Evolutionary conservation across 78 protist species (phyloP), one percentile per base, ranked within the genome.

Genomic region (Creolimax fragrantissima): DNA sequence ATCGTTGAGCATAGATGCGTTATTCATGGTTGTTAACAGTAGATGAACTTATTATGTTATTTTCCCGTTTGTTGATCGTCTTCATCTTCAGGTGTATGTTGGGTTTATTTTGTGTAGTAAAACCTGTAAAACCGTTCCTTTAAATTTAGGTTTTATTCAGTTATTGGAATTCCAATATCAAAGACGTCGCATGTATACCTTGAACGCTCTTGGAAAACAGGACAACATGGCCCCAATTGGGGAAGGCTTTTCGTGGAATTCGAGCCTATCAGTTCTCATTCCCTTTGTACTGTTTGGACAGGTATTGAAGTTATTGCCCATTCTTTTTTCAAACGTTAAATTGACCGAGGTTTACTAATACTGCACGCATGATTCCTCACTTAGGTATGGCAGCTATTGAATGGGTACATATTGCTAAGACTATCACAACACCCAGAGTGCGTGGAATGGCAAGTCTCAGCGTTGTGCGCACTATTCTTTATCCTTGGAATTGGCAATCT

Each of bases 111-210:
- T n/a, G n/a, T n/a, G n/a, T n/a, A n/a, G n/a, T n/a, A n/a, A n/a
- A n/a, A n/a, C n/a, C n/a, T n/a, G n/a, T n/a, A n/a, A n/a, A n/a
- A n/a, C n/a, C n/a, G n/a, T n/a, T n/a, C n/a, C n/a, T n/a, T n/a
- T n/a, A n/a, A n/a, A 58, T 84, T 32, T 32, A 84, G 88, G 47
- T 6, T 88, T 88, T 11, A n/a, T 88, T 24, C 90, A 88, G 90
- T 36, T 43, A 41, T 5, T 88, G 90, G 85, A 88, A 2, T 88
- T 88, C 7, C 90, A 88, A n/a, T 88, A 88, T 36, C 90, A 88
- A 32, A n/a, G 85, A 6, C 7, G 44, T 24, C 11, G 90, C 11
- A 7, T 88, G 37, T 88, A 88, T 11, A 88, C 85, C 11, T n/a
- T 88, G 45, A 88, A n/a, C 5, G 90, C 90, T 17, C 44, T 88